Base-by-base conservation (phyloP, 2,329 filamentous ascomycete species). In the Nannizzia gypsea region DNA sequence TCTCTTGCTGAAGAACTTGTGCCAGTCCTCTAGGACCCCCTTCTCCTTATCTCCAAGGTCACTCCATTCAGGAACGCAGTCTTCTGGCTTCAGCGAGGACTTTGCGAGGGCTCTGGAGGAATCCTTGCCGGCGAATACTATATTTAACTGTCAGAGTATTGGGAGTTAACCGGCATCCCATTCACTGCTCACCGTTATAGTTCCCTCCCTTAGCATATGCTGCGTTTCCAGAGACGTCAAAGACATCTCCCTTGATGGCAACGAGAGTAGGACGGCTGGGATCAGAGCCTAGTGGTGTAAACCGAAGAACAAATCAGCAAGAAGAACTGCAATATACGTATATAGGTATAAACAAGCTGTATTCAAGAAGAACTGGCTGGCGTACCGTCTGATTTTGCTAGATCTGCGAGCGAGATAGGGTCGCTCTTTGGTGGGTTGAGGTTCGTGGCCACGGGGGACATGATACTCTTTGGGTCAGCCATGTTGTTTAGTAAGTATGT, bases 51-150 rank as follows among this genome's bases (percentile, higher is more conserved):
- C 90, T 13, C 80, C 79, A 57, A 99, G 78, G 68, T 90, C 88
- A 61, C 86, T 79, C 88, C 89, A 97, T 57, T 96, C 87, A 1
- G 93, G 78, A 34, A 78, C 78, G 64, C 89, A 92, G 66, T 97
- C 91, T 68, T 93, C 89, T 3, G 81, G 74, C 72, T 96, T 95
- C 56, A 91, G 84, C 6, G 90, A 96, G 0, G 90, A 93, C 72
- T 85, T 86, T 9, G 85, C 93, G 1, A 99, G 82, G 5, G 90
- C 93, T 63, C 90, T 84, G n/a, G 93, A 97, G 26, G 93, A 88
- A 69, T 99, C 95, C 71, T 95, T 95, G 63, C 93, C 93, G 1
- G 90, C 88, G 71, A 99, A 99, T 20, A 96, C 93, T 99, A 66
- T 46, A 55, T 59, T 17, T 42, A 56, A n/a, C 8, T 15, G 13